Conservation (phyloP, 1,139 yeast species). For the Scheffersomyces lignicola region DNA sequence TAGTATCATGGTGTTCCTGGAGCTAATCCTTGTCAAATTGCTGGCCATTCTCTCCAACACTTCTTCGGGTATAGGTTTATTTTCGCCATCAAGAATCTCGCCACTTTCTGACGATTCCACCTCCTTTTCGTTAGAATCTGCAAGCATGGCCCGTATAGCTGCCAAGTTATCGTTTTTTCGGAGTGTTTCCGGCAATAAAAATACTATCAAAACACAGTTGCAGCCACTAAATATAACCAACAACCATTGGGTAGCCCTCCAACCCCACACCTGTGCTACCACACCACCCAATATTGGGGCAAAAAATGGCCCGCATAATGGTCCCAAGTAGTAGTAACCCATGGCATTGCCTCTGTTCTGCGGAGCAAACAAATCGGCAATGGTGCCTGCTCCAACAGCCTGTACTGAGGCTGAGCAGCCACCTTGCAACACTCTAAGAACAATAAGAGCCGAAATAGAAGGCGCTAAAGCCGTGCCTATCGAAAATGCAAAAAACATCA, state of each 20-base stretch:
- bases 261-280: constrained; percentile 69
- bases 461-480: constrained; percentile 73
- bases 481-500: constrained; percentile 61
- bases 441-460: constrained; percentile 61
- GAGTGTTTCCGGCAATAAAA: constrained; percentile 76
- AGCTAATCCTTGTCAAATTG: constrained; percentile 9
- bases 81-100: constrained; percentile 15
- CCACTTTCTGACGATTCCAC: constrained; percentile 19
- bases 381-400: constrained; percentile 88
- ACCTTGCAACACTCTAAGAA: constrained; percentile 70
- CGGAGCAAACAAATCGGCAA: constrained; percentile 69
- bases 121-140: constrained; percentile 12
- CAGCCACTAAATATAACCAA: constrained; percentile 66
- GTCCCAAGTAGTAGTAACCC: constrained; percentile 82
- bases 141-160: constrained; percentile 44
- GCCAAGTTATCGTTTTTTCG: constrained; percentile 53
- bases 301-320: constrained; percentile 75
- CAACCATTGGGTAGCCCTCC: constrained; percentile 92
- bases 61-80: constrained; percentile 11
- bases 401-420: constrained; percentile 86
- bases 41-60: constrained; percentile 20
- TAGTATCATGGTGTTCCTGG: constrained; percentile 5
- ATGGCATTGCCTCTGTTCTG: constrained; percentile 75
- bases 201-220: constrained; percentile 48
- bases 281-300: constrained; percentile 86